A percentile compares a stretch with the other conserved stretches of the same genome.
These are phyloP conservation scores for Fusarium sp. DNA, from an alignment of 2,329 filamentous ascomycete genomes.

Conservation along the genomic window DNA sequence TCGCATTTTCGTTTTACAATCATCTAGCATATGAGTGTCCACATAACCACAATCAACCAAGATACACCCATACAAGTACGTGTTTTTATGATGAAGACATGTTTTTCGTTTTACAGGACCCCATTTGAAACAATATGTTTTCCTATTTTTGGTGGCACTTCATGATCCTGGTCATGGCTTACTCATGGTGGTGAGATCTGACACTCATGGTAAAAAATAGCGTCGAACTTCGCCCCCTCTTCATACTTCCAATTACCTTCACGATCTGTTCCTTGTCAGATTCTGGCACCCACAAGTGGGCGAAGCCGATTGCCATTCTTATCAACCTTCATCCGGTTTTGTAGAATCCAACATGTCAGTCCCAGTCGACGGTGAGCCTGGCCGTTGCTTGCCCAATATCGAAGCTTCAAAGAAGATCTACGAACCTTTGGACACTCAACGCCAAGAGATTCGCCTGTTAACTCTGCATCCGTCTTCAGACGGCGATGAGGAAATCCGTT, in stretches of 20 bases:
- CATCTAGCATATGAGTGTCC: background rate
- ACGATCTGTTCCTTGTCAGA: too few relatives aligned
- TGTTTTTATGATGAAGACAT: background rate
- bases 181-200: background rate
- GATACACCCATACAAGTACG: too few relatives aligned
- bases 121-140: too few relatives aligned
- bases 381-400: background rate
- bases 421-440: background rate
- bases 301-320: too few relatives aligned
- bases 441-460: conserved; percentile 22
- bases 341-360: background rate
- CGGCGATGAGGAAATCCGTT: background rate
- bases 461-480: background rate
- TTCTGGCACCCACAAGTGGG: too few relatives aligned
- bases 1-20: too few relatives aligned
- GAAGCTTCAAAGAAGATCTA: conserved; percentile 2
- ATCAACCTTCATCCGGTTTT: background rate
- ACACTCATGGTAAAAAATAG: too few relatives aligned
- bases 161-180: background rate
- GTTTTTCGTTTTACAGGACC: background rate
- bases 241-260: too few relatives aligned
- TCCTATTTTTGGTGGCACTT: background rate
- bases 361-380: fast-evolving
- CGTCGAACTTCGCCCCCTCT: too few relatives aligned
- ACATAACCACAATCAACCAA: too few relatives aligned